Base-by-base conservation (phyloP, 306 rosid species). In the Prunus kanzakura region DNA sequence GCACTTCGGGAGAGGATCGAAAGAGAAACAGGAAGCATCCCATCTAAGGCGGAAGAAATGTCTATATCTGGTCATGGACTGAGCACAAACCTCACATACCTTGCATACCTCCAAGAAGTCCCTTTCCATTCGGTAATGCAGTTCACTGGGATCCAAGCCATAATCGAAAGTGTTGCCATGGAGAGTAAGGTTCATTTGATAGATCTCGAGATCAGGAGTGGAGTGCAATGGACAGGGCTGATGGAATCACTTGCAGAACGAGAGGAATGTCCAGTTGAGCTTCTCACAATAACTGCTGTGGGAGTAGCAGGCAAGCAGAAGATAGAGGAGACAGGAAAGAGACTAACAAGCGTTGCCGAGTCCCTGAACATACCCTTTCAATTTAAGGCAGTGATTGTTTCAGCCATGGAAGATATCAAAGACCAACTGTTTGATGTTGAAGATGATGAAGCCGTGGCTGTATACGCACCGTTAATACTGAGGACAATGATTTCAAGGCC, bases 291-390 rank as follows among this genome's bases (percentile, higher is more conserved):
- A 61, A 84, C 89, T 18, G 89, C 93, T 66, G 80, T 91, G 71
- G 91, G 84, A 71, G 20, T 6, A 1, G n/a, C 57, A 13, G 77
- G 67, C 47, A 70, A 73, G 30, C 20, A 47, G 62, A 64, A 13
- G 4, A 65, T 87, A 13, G 83, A 86, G 64, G 87, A 83, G 73
- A 86, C 85, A 8, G 87, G 93, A 0, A 86, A 76, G 79, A 79
- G 92, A 67, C 82, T 91, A 73, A 54, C 49, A 1, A 84, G 71
- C 78, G 84, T 90, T 16, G 94, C 94, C 3, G 70, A 82, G 75
- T 86, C 93, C 25, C 71, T 93, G 76, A 87, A 88, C 79, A 67
- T 91, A 27, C 87, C 94, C 63, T 93, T 91, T 67, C 76, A 76
- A 3, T 91, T 79, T 65, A 85, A 85, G 32, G 43, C 77, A 9